phyloP scores from a whole-genome alignment of 78 protist genomes.

The Mantamonas sphyraenae region DNA sequence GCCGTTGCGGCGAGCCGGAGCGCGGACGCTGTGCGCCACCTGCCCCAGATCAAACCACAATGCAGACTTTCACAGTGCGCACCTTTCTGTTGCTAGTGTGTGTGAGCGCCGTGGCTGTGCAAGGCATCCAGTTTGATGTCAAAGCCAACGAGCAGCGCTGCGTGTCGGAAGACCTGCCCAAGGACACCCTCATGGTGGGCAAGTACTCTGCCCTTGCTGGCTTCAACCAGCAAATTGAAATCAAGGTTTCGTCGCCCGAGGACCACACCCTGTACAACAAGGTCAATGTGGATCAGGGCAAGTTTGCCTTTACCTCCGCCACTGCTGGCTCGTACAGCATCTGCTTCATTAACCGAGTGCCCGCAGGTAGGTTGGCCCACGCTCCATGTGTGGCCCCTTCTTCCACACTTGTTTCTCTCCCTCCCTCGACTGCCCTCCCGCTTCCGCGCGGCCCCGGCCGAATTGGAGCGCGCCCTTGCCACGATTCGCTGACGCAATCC shows the following conservation, averaged over 20 bases:
- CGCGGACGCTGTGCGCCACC: no score
- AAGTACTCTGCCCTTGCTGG: background rate
- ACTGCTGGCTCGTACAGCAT: constrained; percentile 1
- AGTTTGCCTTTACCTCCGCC: constrained; percentile 9
- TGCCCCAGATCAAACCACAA: no score
- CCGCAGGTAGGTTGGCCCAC: background rate
- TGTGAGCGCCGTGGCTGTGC: no score
- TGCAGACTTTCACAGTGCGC: no score
- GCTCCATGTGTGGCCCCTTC: no score
- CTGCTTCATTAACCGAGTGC: constrained; percentile 1
- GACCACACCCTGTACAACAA: background rate
- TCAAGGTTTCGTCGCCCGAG: background rate
- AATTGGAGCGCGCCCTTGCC: background rate
- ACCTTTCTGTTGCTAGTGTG: no score
- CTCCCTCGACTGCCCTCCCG: no score
- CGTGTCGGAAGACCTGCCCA: background rate
- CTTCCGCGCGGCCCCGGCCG: background rate
- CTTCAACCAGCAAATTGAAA: background rate
- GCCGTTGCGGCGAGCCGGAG: no score
- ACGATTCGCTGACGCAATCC: no score
- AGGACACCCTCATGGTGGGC: background rate
- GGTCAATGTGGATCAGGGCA: constrained; percentile 1
- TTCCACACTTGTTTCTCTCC: background rate
- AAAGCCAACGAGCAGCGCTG: no score
- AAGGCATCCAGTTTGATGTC: no score